phyloP scores from a whole-genome alignment of 163 green algal genomes.

The Scenedesmus sp. region DNA sequence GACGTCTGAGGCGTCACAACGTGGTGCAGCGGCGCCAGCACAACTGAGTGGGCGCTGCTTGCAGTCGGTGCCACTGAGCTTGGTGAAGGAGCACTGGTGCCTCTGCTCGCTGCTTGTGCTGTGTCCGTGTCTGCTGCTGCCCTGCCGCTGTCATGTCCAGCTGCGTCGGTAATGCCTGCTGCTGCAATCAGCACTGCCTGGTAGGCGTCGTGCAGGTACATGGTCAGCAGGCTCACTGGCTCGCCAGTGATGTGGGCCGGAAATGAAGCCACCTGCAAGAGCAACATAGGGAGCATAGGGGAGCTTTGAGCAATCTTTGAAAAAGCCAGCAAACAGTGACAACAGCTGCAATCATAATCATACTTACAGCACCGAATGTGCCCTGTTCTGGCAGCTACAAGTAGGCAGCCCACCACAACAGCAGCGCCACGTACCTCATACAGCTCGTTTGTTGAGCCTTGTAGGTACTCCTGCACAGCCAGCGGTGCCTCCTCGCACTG shows the following conservation, averaged over 20 bases:
- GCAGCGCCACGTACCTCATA: not conserved
- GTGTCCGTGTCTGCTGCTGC: not conserved
- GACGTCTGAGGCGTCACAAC: not conserved
- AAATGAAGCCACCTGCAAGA: slow-evolving; percentile 2
- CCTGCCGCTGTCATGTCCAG: not conserved
- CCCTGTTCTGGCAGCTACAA: not conserved
- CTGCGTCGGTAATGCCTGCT: not conserved
- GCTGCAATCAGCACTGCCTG: slow-evolving; percentile 9
- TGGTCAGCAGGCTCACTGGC: not conserved
- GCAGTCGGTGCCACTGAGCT: not conserved
- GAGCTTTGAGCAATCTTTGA: too few species aligned
- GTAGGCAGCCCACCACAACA: not conserved
- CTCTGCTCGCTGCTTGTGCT: not conserved
- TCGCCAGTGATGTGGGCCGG: not conserved
- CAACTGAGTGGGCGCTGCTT: not conserved
- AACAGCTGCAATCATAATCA: too few species aligned
- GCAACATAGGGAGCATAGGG: not conserved
- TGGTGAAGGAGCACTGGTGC: not conserved
- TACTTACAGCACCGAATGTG: too few species aligned
- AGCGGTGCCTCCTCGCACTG: not conserved
- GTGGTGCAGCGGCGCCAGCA: slow-evolving; percentile 21
- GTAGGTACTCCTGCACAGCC: slow-evolving; percentile 47
- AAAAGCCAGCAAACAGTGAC: too few species aligned
- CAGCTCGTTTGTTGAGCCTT: slow-evolving; percentile 30
- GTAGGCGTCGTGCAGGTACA: slow-evolving; percentile 15